Evolutionary conservation across 2,329 filamentous ascomycete genomes (phyloP), one percentile per base, ranked within the genome.

Genomic region (Claviceps paspali): DNA sequence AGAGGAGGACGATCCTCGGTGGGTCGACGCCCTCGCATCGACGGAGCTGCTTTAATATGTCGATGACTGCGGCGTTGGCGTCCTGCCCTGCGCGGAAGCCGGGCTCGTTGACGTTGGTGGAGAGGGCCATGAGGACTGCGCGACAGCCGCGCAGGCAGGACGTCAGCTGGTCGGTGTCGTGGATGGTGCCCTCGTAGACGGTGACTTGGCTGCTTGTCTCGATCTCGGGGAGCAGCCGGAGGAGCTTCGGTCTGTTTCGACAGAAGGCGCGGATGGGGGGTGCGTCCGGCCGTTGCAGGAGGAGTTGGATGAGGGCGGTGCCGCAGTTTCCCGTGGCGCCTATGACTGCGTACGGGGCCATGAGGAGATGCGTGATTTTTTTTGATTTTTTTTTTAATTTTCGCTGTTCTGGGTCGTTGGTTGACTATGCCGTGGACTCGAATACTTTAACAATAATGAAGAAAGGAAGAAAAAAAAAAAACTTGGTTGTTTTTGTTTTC

Each of bases 311-410:
- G 21, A 68, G 49, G 2, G 60, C 54, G 2, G 44, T 51, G 36
- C 65, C 65, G 29, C 53, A 59, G 42, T 63, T 65, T 6, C 65
- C 65, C 1, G 63, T 68, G 15, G 47, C 41, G 6, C 62, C 61
- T 2, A 65, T 45, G 8, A 65, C 45, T 4, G 61, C 61, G 42
- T 61, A 64, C 8, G 30, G 22, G 7, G 19, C 30, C 30, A 32
- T 32, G 17, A 31, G n/a, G 29, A 18, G 12, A 15, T n/a, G n/a
- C n/a, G n/a, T n/a, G n/a, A n/a, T n/a, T n/a, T n/a, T n/a, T n/a
- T n/a, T n/a, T n/a, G n/a, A n/a, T n/a, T n/a, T n/a, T n/a, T n/a
- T n/a, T n/a, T n/a, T n/a, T n/a, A n/a, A n/a, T n/a, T n/a, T n/a
- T n/a, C n/a, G n/a, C n/a, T n/a, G n/a, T n/a, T n/a, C n/a, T n/a